Conservation (phyloP, 2,329 filamentous ascomycete genomes). For the Scorias spongiosa region DNA sequence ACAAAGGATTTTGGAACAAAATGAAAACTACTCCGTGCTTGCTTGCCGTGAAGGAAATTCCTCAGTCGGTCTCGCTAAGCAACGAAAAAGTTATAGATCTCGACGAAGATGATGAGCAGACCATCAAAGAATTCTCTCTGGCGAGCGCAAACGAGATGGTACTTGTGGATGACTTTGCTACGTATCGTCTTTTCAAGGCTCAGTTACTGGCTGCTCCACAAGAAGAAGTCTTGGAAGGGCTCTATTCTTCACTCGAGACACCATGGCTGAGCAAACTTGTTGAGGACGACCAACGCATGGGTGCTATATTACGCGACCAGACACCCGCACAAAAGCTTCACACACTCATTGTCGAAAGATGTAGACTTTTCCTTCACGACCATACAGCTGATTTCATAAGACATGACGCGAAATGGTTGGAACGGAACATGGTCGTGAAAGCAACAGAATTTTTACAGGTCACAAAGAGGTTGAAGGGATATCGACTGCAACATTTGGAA, state of each 20-base stretch:
- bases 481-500: constrained; percentile 54
- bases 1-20: constrained; percentile 61
- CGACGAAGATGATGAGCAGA: constrained; percentile 30
- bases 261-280: constrained; percentile 62
- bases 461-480: constrained; percentile 58
- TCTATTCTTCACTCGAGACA: constrained; percentile 71
- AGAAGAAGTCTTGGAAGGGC: constrained; percentile 70
- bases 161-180: constrained; percentile 75
- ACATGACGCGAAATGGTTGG: constrained; percentile 80
- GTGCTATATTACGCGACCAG: constrained; percentile 50
- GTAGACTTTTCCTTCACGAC: constrained; percentile 79
- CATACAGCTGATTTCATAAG: constrained; percentile 64
- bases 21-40: constrained; percentile 66
- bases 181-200: constrained; percentile 76
- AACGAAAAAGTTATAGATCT: constrained; percentile 37
- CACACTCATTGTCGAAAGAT: constrained; percentile 73
- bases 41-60: constrained; percentile 66
- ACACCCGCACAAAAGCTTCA: constrained; percentile 52
- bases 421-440: constrained; percentile 65
- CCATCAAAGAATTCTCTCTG: constrained; percentile 63
- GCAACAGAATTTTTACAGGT: constrained; percentile 66
- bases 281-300: constrained; percentile 61
- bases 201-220: constrained; percentile 75
- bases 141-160: constrained; percentile 57
- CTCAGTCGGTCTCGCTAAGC: constrained; percentile 30